These are phyloP conservation scores for Rhodotorula glutinis DNA, from an alignment of 1,284 basidiomycete species.

Conservation along the genomic window DNA sequence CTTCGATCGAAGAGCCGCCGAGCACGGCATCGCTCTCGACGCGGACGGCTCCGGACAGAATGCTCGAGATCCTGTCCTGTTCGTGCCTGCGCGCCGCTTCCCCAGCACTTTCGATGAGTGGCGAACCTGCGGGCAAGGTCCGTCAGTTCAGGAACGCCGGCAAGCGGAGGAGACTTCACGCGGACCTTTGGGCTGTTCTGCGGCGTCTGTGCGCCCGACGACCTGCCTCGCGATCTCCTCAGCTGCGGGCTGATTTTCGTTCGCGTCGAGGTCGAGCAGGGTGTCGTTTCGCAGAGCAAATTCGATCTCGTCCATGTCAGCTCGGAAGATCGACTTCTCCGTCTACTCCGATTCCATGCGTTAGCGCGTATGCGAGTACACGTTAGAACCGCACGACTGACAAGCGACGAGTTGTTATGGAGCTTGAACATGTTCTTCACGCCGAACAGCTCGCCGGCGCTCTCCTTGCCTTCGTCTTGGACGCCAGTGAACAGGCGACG, in stretches of 20 bases:
- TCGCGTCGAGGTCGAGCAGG: constrained; percentile 9
- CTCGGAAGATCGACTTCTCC: constrained; percentile 24
- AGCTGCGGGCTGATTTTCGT: not conserved
- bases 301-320: constrained; percentile 20
- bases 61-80: constrained; percentile 20
- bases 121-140: not conserved
- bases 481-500: constrained; percentile 39
- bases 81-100: constrained; percentile 5
- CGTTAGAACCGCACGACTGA: not conserved
- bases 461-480: constrained; percentile 33
- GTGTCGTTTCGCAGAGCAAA: constrained; percentile 8
- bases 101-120: not conserved
- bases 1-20: constrained; percentile 19
- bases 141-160: no score
- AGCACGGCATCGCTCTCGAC: constrained; percentile 18
- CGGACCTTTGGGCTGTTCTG: not conserved
- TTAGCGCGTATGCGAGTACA: not conserved
- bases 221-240: constrained; percentile 19
- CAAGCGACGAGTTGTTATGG: constrained; percentile 20
- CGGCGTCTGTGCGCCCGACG: constrained; percentile 13
- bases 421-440: constrained; percentile 37
- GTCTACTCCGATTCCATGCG: not conserved
- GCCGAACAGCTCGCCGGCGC: constrained; percentile 34
- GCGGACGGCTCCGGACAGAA: constrained; percentile 6
- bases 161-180: no score